Evolutionary conservation across 2,329 filamentous ascomycete species (phyloP).

Genomic region (Pestalotiopsis fici): DNA sequence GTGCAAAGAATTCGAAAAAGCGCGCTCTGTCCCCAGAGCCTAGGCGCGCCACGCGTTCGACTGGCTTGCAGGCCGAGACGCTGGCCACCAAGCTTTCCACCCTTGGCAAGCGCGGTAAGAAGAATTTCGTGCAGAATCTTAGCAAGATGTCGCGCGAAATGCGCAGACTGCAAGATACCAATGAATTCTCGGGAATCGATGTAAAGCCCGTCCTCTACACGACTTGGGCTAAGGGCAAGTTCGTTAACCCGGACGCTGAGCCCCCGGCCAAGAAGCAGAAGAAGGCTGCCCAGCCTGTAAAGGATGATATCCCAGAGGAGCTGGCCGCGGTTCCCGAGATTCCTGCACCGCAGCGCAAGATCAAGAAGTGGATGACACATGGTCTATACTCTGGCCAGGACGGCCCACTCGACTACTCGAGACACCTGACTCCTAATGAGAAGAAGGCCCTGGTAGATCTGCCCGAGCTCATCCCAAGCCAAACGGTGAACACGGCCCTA

Average conservation of each 20-base stretch:
- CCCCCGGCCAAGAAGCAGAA: conserved; percentile 38
- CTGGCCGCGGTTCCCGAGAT: conserved; percentile 36
- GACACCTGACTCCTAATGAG: conserved; percentile 50
- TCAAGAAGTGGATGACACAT: conserved; percentile 78
- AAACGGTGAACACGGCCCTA: conserved; percentile 57
- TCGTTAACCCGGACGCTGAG: conserved; percentile 45
- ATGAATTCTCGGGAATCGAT: conserved; percentile 62
- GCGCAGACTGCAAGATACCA: conserved; percentile 60
- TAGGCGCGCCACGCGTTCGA: conserved; percentile 41
- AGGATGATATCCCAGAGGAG: conserved; percentile 33
- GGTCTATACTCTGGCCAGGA: conserved; percentile 88
- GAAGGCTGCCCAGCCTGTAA: conserved; percentile 27
- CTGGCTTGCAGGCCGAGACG: conserved; percentile 42
- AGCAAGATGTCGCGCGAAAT: conserved; percentile 58
- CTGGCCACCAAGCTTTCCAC: conserved; percentile 50
- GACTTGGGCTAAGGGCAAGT: conserved; percentile 67
- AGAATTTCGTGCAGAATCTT: conserved; percentile 49
- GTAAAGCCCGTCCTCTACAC: conserved; percentile 58
- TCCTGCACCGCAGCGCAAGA: conserved; percentile 41
- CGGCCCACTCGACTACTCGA: conserved; percentile 45
- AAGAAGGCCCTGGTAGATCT: conserved; percentile 51
- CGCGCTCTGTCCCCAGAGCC: conserved; percentile 22
- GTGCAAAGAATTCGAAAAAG: conserved; percentile 33
- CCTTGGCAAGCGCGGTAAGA: conserved; percentile 62
- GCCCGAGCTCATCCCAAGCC: conserved; percentile 47